Base-by-base conservation (phyloP, 1,284 basidiomycete genomes). In the Peniophora sp. region DNA sequence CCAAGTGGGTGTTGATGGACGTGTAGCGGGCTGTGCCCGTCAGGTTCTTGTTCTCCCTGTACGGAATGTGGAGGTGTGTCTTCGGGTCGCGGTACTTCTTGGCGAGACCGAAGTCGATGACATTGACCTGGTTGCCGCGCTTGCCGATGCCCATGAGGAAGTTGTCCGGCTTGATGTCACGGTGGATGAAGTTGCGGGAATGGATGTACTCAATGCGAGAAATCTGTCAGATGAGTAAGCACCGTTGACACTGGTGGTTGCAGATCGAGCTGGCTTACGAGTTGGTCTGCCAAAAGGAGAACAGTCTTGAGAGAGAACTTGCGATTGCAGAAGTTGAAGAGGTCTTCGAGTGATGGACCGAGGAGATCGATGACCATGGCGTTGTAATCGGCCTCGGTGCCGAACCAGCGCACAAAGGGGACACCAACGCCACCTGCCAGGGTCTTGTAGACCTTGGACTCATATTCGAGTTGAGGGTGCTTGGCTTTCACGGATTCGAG, bases 61-160 rank as follows among this genome's bases (percentile, higher is more conserved):
- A 99, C 3, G 96, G 96, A 60, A 99, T 99, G 70, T 99, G 97
- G 43, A 98, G 81, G 68, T 99, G 96, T 51, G 97, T 99, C 84
- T 97, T 98, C 42, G 96, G 95, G 75, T 99, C 96, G 55, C 97
- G 84, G 81, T 97, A 99, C 76, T 98, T 98, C 80, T 99, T 99
- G 43, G 97, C 96, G 49, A 99, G 81, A 76, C 97, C 97, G 58
- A 99, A 99, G 69, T 99, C 97, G 67, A 99, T 99, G 61, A 98
- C 90, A 64, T 98, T 98, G 72, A 99, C 96, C 73, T 99, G 97
- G 72, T 97, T 99, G 58, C 95, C 96, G 57, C 96, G 93, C 76
- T 97, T 99, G 60, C 96, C 97, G 57, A 99, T 98, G 42, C 97
- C 97, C 94, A 99, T 98, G 63, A 99, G 74, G 78, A 99, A 98